phyloP scores from a whole-genome alignment of 768 basidiomycete genomes.

The Gyrodon lividus region DNA sequence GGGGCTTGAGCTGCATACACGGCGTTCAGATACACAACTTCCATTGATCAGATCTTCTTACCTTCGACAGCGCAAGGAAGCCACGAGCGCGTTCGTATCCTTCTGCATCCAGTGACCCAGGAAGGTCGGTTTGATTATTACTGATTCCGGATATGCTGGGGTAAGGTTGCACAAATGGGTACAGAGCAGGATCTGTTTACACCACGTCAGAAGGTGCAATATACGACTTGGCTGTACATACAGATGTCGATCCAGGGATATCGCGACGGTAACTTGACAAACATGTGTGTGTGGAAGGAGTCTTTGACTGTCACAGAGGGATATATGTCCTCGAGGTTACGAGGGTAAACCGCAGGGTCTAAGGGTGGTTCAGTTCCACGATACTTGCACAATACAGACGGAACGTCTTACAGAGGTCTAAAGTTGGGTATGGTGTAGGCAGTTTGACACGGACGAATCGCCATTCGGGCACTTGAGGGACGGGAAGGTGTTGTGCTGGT shows the following conservation, averaged over 20 bases:
- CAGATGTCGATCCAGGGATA: conserved; percentile 27
- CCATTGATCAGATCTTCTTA: background rate
- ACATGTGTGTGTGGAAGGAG: background rate
- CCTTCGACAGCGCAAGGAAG: conserved; percentile 12
- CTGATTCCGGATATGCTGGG: background rate
- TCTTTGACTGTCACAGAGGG: conserved; percentile 11
- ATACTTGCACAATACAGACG: background rate
- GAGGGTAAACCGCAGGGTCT: conserved; percentile 28
- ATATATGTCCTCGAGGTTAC: conserved; percentile 26
- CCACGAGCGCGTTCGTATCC: background rate
- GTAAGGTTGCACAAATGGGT: conserved; percentile 18
- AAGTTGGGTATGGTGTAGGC: conserved; percentile 18
- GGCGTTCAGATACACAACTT: conserved; percentile 3
- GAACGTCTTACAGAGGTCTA: conserved; percentile 36
- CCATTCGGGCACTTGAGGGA: background rate
- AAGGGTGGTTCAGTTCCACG: background rate
- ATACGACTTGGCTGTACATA: conserved; percentile 11
- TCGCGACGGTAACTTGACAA: conserved; percentile 2
- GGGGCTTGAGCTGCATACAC: background rate
- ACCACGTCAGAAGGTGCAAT: background rate
- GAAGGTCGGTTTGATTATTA: background rate
- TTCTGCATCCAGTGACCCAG: conserved; percentile 7
- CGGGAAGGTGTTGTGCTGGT: background rate
- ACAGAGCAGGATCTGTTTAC: conserved; percentile 14
- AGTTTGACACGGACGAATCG: conserved; percentile 14